Evolutionary conservation across 371 early-diverging fungal genomes (phyloP), one percentile per base, ranked within the genome.

Genomic region (Mortierella polycephala): DNA sequence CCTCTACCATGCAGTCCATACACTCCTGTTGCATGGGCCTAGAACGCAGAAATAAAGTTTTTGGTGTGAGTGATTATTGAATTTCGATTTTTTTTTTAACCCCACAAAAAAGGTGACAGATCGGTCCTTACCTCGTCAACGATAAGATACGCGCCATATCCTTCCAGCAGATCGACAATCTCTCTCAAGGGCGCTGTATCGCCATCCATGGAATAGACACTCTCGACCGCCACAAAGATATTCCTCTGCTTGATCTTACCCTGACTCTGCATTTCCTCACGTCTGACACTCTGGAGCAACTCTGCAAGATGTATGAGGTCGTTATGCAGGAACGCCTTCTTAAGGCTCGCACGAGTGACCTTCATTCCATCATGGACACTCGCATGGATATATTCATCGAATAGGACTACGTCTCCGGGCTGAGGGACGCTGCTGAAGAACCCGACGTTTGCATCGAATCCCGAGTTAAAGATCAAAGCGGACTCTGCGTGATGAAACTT

Each of bases 191-290:
- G 93, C n/a, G 92, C 91, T 23, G 86, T 69, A 71, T 92, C 92
- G 1, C 95, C 95, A 83, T 95, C 95, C 95, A 95, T 95, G 0
- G 92, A 92, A 74, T 95, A 95, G 9, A 94, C 86, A 7, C 90
- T 81, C 83, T 94, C 94, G 9, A 94, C 89, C 0, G 91, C 91
- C 9, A 95, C 83, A 85, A 93, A 87, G 13, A 92, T 84, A 23
- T 90, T 89, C 30, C 84, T 79, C 49, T 54, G 53, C 54, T 67
- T 71, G 51, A 73, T 65, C 12, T 61, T 55, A 2, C 20, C 30
- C 30, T 57, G 40, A 14, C 44, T 52, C 18, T 63, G 46, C 5
- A 47, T 64, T 53, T 82, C 74, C 57, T 75, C 77, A 30, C 57
- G 67, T 20, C 75, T 56, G 23, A 83, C 62, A 0, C 53, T 42